Evolutionary conservation across 116 monocot species (phyloP).

Genomic region (Phalaenopsis hybrid): DNA sequence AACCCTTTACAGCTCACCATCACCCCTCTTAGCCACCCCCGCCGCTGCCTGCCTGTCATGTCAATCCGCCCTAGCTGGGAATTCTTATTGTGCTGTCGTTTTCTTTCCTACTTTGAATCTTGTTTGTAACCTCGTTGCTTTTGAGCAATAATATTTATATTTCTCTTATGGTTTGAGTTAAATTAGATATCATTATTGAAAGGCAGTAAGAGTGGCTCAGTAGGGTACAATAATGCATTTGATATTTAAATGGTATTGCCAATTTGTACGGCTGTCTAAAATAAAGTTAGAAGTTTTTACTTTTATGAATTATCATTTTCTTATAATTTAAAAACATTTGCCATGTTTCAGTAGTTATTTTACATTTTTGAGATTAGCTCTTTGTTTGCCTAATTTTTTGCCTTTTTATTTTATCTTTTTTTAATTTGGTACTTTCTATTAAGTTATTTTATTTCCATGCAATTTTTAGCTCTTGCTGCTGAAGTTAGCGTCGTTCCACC

Average conservation of each 20-base stretch:
- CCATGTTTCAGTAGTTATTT: background rate
- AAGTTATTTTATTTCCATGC: background rate
- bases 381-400: background rate
- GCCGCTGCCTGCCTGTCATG: no score
- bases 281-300: background rate
- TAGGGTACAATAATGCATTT: background rate
- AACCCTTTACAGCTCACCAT: no score
- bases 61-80: no score
- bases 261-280: no score
- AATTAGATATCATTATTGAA: no score
- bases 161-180: no score
- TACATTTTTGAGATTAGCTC: background rate
- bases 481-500: slow-evolving; percentile 96
- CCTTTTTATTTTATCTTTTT: background rate
- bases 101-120: no score
- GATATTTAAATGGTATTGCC: background rate
- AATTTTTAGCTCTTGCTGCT: slow-evolving; percentile 63
- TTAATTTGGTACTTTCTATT: background rate
- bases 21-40: no score
- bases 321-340: background rate
- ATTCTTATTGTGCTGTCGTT: no score
- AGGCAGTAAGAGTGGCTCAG: background rate
- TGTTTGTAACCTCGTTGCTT: no score
- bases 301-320: background rate
- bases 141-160: no score